Evolutionary conservation across 2,329 filamentous ascomycete species (phyloP).

Genomic region (Colletotrichum shisoi): DNA sequence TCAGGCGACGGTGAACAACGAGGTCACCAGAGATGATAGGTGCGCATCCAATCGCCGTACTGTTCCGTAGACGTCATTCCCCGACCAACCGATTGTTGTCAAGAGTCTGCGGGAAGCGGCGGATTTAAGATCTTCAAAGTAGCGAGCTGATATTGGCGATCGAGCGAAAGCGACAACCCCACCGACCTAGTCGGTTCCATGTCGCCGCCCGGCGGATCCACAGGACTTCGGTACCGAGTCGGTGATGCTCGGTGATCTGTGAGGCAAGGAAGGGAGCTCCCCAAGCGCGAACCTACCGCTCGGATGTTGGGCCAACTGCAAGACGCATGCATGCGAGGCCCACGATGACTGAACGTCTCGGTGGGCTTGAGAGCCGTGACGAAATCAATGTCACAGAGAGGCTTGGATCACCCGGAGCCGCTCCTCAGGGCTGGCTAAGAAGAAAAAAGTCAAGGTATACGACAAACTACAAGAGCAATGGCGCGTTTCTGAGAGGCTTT

Average conservation of each 20-base stretch:
- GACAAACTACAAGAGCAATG: not conserved
- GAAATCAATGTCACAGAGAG: not conserved
- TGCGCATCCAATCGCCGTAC: not conserved
- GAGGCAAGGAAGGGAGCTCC: not conserved
- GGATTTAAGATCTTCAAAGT: not conserved
- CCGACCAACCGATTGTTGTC: not conserved
- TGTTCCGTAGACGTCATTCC: not conserved
- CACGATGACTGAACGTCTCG: not conserved
- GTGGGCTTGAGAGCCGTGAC: not conserved
- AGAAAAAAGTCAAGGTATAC: no score
- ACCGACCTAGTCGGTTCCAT: not conserved
- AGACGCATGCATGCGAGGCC: not conserved
- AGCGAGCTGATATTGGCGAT: not conserved
- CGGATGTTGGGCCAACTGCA: constrained; percentile 1
- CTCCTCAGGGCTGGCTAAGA: not conserved
- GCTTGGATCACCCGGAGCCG: not conserved
- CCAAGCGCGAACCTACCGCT: constrained; percentile 1
- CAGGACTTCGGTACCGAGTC: constrained; percentile 28
- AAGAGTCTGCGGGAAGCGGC: not conserved
- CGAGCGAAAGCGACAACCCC: constrained; percentile 12
- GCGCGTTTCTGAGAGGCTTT: not conserved
- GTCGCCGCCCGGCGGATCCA: not conserved
- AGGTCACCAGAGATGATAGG: not conserved
- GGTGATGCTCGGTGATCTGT: not conserved
- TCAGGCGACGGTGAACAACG: not conserved